phyloP scores from a whole-genome alignment of 2,329 filamentous ascomycete species.

The Lecanicillium sp. region DNA sequence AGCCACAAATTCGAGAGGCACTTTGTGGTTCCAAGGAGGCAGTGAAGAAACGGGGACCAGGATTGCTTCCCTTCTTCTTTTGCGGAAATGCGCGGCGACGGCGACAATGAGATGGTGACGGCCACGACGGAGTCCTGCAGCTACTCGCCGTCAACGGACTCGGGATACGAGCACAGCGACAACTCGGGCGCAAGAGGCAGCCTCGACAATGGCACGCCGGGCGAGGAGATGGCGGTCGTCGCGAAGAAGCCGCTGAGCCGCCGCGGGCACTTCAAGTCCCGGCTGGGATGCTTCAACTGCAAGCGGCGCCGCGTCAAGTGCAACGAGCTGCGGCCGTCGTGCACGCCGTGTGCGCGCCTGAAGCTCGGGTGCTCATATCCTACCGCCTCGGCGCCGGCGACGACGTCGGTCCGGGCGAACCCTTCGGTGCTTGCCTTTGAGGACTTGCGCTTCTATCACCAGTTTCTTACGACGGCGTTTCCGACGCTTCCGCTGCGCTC shows the following conservation, averaged over 20 bases:
- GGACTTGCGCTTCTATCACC: slow-evolving; percentile 43
- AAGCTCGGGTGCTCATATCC: slow-evolving; percentile 26
- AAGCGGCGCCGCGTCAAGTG: slow-evolving; percentile 24
- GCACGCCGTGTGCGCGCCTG: slow-evolving; percentile 23
- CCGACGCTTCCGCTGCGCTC: slow-evolving; percentile 26
- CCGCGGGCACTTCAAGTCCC: slow-evolving; percentile 20
- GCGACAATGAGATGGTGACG: too few relatives aligned
- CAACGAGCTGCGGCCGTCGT: slow-evolving; percentile 20
- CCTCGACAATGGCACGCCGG: neutral
- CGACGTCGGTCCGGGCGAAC: slow-evolving; percentile 8
- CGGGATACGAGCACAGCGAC: neutral
- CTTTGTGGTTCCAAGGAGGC: too few relatives aligned
- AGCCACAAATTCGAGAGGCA: too few relatives aligned
- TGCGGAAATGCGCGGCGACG: too few relatives aligned
- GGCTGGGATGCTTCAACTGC: slow-evolving; percentile 25
- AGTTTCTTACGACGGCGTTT: slow-evolving; percentile 36
- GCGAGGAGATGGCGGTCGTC: neutral
- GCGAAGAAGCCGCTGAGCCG: slow-evolving; percentile 10
- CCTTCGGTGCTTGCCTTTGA: slow-evolving; percentile 25
- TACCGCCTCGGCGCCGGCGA: slow-evolving; percentile 2
- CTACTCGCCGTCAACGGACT: too few relatives aligned
- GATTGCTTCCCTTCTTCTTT: too few relatives aligned
- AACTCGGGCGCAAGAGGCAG: neutral
- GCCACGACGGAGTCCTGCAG: too few relatives aligned
- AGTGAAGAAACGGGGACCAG: too few relatives aligned